Evolutionary conservation across 73 alveolate species (phyloP).

Genomic region (Paraurostyla sp.): DNA sequence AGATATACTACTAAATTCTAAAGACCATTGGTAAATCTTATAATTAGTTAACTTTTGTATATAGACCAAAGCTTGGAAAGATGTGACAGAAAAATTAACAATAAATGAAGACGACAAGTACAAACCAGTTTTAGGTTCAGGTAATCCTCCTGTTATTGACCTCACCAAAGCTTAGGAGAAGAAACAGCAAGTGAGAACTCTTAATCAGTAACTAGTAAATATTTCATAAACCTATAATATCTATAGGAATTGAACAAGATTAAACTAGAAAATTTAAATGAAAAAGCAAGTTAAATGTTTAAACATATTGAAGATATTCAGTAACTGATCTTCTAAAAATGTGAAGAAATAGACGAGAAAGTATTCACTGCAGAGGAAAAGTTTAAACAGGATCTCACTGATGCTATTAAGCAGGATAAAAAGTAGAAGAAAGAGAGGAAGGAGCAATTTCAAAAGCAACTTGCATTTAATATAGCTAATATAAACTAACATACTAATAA

Average conservation of each 20-base stretch:
- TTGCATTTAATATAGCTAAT: too few relatives aligned
- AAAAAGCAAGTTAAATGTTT: constrained; percentile 34
- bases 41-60: too few relatives aligned
- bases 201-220: background rate
- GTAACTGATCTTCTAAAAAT: background rate
- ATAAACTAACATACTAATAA: too few relatives aligned
- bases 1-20: constrained; percentile 48
- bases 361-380: background rate
- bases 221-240: too few relatives aligned
- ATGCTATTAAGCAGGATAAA: background rate
- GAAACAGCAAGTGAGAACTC: background rate
- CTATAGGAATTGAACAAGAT: constrained; percentile 2
- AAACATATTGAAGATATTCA: constrained; percentile 16
- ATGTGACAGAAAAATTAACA: background rate
- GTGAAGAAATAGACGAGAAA: constrained; percentile 11
- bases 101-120: background rate
- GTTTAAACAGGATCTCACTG: background rate
- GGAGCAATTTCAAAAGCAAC: too few relatives aligned
- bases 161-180: background rate
- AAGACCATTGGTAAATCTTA: constrained; percentile 19
- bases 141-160: background rate
- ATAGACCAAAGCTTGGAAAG: constrained; percentile 32
- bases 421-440: background rate
- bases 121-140: too few relatives aligned
- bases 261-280: constrained; percentile 24